Evolutionary conservation across 176 grass and related monocot species (phyloP), one percentile per base, ranked within the genome.

Genomic region (Bromus sterilis): DNA sequence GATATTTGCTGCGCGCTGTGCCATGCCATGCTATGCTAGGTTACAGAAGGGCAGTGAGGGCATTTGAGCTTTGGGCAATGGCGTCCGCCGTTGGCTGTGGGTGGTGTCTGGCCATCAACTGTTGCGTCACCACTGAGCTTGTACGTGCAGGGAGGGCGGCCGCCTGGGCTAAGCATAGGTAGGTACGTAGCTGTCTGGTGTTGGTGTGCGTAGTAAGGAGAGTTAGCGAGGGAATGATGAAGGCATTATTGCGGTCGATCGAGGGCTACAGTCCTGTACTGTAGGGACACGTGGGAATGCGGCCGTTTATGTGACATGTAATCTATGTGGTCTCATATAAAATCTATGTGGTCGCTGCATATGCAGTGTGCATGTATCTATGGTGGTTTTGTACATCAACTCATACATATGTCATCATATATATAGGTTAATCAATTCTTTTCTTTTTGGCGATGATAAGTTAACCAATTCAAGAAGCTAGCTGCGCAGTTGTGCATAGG

Each of bases 221-320:
- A 83, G 88, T 78, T 78, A 75, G 79, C 74, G 46, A 79, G 39
- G 46, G 79, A 90, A 90, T 83, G 88, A 86, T 83, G 83, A 83
- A 61, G 83, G 67, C 79, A 90, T 90, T 90, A 90, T 83, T 86
- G 87, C 49, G 64, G 23, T 82, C 63, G 71, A 89, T 73, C 28
- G 23, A 90, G 41, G 74, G 39, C 74, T 83, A 86, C 67, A 83
- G 79, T 14, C 1, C 2, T 16, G 75, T n/a, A 86, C 79, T 86
- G 84, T 83, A 61, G 68, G 39, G 75, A 82, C 84, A 90, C 48
- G 79, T 86, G 83, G 75, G 63, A 68, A 75, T 13, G 16, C 79
- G 66, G 66, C 20, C 55, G 33, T 65, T 12, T 30, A 35, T 59
- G 53, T 48, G 18, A 66, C n/a, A n/a, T 56, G 29, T 43, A 26